These are phyloP conservation scores for Aegilops longissima DNA, from an alignment of 176 grass and related monocot genomes.

Conservation along the genomic window DNA sequence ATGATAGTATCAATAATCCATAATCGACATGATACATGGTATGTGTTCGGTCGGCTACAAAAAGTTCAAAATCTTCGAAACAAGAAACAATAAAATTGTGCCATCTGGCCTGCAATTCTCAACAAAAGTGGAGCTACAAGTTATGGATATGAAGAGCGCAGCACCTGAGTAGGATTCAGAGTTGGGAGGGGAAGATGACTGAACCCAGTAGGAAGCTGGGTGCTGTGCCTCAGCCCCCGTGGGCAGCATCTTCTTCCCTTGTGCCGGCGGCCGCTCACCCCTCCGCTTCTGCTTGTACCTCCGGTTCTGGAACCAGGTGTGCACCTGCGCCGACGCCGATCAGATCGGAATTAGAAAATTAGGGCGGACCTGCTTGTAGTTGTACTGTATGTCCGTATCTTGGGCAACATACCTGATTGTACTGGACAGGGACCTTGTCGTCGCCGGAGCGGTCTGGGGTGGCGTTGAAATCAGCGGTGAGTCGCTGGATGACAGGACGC, in stretches of 20 bases:
- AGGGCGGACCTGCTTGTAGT: too few relatives aligned
- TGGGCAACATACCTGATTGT: constrained; percentile 61
- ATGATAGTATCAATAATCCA: neutral
- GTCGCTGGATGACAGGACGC: constrained; percentile 48
- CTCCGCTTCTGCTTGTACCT: constrained; percentile 71
- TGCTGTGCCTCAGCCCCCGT: constrained; percentile 45
- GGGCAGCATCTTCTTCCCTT: constrained; percentile 41
- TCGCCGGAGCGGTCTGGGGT: constrained; percentile 48
- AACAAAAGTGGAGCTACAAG: neutral
- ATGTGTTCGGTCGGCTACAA: neutral
- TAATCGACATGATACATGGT: neutral
- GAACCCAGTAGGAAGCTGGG: constrained; percentile 34
- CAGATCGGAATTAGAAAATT: neutral
- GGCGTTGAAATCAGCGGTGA: constrained; percentile 77
- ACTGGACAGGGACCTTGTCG: constrained; percentile 72
- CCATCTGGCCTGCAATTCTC: neutral
- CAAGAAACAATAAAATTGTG: neutral
- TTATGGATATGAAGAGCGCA: neutral
- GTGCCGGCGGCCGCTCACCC: neutral
- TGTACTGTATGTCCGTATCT: too few relatives aligned
- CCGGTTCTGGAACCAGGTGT: constrained; percentile 99
- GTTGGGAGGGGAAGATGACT: constrained; percentile 16
- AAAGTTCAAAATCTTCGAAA: neutral
- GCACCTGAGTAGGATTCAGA: constrained; percentile 52
- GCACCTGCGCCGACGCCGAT: constrained; percentile 49